These are phyloP conservation scores for Trypanosoma rangeli DNA, from an alignment of 208 protist genomes.

Conservation along the genomic window DNA sequence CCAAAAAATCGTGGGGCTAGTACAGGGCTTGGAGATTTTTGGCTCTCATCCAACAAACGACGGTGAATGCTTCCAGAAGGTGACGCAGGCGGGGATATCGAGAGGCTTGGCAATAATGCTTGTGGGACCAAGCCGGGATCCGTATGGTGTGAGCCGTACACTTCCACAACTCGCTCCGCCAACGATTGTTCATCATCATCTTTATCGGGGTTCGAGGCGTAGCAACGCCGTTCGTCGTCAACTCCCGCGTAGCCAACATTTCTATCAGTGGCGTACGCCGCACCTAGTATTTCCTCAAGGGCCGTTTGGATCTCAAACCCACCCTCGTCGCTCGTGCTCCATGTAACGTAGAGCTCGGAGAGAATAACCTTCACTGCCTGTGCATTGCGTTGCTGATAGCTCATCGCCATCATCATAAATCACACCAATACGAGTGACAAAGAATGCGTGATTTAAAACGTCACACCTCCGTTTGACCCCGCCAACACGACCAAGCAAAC, in stretches of 20 bases:
- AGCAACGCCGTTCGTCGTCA: not conserved
- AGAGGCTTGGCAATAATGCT: slow-evolving; percentile 2
- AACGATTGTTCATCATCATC: not conserved
- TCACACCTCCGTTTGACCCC: not conserved
- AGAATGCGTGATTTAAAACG: too few species aligned
- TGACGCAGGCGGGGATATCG: slow-evolving; percentile 41
- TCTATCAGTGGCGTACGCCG: not conserved
- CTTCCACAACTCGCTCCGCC: slow-evolving; percentile 2
- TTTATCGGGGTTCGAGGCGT: not conserved
- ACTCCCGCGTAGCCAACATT: not conserved
- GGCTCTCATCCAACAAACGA: slow-evolving; percentile 23
- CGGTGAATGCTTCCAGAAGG: slow-evolving; percentile 22
- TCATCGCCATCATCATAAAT: slow-evolving; percentile 11
- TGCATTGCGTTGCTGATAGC: slow-evolving; percentile 38
- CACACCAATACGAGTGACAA: too few species aligned
- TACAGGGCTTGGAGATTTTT: slow-evolving; percentile 52
- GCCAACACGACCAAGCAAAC: not conserved
- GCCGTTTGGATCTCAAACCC: slow-evolving; percentile 48
- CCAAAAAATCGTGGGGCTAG: slow-evolving; percentile 41
- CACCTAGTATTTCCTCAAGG: slow-evolving; percentile 39
- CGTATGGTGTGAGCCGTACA: slow-evolving; percentile 15
- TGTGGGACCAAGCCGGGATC: slow-evolving; percentile 18
- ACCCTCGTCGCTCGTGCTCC: slow-evolving; percentile 55
- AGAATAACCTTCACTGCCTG: slow-evolving; percentile 62
- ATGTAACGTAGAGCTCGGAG: slow-evolving; percentile 74